These are phyloP conservation scores for Cornus suecica DNA, from an alignment of 148 eudicot genomes.

Conservation along the genomic window DNA sequence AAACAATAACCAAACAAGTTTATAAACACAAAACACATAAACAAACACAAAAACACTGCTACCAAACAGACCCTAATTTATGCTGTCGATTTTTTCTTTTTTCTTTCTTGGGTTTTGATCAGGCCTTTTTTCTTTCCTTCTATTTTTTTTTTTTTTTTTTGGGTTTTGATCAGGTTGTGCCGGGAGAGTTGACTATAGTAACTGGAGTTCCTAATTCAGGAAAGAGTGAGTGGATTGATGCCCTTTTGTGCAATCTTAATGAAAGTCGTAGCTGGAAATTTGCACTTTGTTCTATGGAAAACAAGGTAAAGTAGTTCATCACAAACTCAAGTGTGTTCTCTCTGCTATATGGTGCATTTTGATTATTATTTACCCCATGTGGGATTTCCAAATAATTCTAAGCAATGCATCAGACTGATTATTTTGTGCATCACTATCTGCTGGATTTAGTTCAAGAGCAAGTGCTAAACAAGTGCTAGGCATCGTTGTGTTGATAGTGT, in stretches of 20 bases:
- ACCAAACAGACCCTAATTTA: no score
- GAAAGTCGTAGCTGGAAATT: conserved; percentile 76
- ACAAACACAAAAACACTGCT: no score
- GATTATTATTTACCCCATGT: neutral
- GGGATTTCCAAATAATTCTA: neutral
- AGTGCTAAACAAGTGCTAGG: no score
- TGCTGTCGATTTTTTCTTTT: neutral
- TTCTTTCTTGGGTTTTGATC: conserved; percentile 12
- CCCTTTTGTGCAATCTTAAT: conserved; percentile 83
- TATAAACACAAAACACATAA: no score
- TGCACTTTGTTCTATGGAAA: conserved; percentile 98
- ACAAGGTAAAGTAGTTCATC: conserved; percentile 48
- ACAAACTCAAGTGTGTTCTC: neutral
- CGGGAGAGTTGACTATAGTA: conserved; percentile 93
- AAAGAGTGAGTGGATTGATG: conserved; percentile 99
- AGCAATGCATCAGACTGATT: neutral
- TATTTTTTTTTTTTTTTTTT: neutral
- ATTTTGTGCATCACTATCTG: neutral
- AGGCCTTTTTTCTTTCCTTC: conserved; percentile 34
- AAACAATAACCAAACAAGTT: no score
- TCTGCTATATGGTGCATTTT: neutral
- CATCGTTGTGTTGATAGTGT: neutral
- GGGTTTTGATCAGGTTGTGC: conserved; percentile 63
- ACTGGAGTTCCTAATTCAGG: conserved; percentile 99
- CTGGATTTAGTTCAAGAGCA: neutral